Conservation (phyloP, 441 rosid genomes). For the Daphne laureola region DNA sequence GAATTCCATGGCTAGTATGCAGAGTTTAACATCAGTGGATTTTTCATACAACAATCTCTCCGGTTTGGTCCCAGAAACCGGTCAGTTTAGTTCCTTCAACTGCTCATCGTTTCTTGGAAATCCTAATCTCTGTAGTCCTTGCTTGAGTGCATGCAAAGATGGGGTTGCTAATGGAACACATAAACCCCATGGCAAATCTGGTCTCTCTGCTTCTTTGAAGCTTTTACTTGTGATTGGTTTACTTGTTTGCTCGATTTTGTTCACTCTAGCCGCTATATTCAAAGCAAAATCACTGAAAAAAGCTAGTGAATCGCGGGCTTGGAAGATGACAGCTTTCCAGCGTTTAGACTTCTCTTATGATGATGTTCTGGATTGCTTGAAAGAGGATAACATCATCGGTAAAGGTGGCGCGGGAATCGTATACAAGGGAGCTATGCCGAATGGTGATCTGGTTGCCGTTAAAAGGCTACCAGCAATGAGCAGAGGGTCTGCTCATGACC, state of each 20-base stretch:
- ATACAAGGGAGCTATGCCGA: conserved; percentile 64
- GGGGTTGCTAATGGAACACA: conserved; percentile 23
- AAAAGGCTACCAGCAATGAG: conserved; percentile 53
- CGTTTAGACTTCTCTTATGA: conserved; percentile 58
- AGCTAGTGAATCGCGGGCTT: conserved; percentile 31
- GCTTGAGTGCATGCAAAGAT: conserved; percentile 42
- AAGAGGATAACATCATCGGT: conserved; percentile 70
- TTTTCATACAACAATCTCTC: conserved; percentile 80
- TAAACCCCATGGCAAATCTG: conserved; percentile 16
- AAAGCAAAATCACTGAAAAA: conserved; percentile 30
- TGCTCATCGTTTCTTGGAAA: conserved; percentile 69
- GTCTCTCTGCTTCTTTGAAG: conserved; percentile 46
- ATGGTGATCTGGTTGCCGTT: conserved; percentile 79
- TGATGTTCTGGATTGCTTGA: conserved; percentile 62
- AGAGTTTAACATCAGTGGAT: conserved; percentile 73
- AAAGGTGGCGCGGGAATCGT: conserved; percentile 80
- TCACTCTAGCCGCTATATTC: conserved; percentile 48
- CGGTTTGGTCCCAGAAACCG: conserved; percentile 64
- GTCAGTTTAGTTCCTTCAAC: conserved; percentile 72
- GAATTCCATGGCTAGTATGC: conserved; percentile 50
- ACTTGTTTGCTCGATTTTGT: conserved; percentile 47
- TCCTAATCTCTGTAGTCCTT: conserved; percentile 61
- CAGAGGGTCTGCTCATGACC: conserved; percentile 66
- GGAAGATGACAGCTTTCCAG: conserved; percentile 82
- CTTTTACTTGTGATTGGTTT: conserved; percentile 61